These are phyloP conservation scores for Hibiscus trionum DNA, from an alignment of 345 rosid species.

Conservation along the genomic window DNA sequence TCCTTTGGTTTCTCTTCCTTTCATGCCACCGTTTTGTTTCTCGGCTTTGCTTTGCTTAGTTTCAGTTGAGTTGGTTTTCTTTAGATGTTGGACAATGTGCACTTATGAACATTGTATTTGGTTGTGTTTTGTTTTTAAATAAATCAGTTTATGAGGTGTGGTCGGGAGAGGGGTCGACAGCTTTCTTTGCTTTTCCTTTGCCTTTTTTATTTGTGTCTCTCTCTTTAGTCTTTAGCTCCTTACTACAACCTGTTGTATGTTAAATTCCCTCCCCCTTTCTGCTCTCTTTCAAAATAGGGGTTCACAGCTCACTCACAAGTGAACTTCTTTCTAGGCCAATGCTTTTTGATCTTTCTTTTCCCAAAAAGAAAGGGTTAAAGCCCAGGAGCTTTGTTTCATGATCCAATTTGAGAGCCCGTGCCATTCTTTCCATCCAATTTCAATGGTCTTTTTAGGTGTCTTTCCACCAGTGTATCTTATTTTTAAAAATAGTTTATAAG, in stretches of 20 bases:
- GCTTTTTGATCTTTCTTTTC: conserved; percentile 9
- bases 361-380: conserved; percentile 16
- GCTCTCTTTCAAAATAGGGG: conserved; percentile 30
- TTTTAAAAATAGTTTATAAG: too few relatives aligned
- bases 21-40: conserved; percentile 29
- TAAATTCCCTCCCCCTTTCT: conserved; percentile 19
- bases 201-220: conserved; percentile 1
- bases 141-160: conserved; percentile 1
- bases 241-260: background rate
- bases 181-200: conserved; percentile 13
- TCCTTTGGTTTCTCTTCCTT: conserved; percentile 53
- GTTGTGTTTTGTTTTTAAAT: background rate
- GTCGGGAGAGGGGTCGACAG: conserved; percentile 23
- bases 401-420: conserved; percentile 26
- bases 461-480: too few relatives aligned
- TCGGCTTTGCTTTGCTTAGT: conserved; percentile 5
- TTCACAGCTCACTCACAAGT: conserved; percentile 23
- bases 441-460: too few relatives aligned
- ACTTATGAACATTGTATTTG: background rate
- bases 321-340: conserved; percentile 23
- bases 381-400: conserved; percentile 43
- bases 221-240: background rate
- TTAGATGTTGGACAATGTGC: background rate
- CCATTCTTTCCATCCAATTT: background rate
- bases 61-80: background rate